phyloP scores from a whole-genome alignment of 495 filamentous ascomycete genomes.

The Talaromyces liani region DNA sequence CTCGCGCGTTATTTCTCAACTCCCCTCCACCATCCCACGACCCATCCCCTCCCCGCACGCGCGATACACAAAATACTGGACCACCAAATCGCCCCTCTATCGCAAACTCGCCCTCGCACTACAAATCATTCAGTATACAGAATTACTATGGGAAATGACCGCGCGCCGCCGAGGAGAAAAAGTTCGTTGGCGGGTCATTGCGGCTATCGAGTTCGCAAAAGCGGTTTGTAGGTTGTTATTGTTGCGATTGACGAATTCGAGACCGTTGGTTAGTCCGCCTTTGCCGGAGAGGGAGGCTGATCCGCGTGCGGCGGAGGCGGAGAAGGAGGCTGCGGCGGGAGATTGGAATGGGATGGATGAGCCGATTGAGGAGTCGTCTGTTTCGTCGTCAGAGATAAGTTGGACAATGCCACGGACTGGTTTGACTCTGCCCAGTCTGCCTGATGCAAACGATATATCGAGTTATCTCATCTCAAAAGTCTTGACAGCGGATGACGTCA shows the following conservation, averaged over 20 bases:
- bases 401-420: constrained; percentile 98
- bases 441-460: constrained; percentile 69
- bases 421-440: constrained; percentile 71
- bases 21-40: constrained; percentile 34
- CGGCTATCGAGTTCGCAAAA: constrained; percentile 79
- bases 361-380: constrained; percentile 26
- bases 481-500: constrained; percentile 92
- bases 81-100: constrained; percentile 65
- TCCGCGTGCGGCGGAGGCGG: constrained; percentile 51
- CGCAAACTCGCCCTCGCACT: constrained; percentile 68
- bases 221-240: constrained; percentile 79
- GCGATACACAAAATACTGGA: constrained; percentile 90
- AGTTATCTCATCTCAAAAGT: constrained; percentile 86
- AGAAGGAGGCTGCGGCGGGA: constrained; percentile 25
- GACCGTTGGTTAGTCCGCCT: constrained; percentile 77
- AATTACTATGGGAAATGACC: constrained; percentile 78
- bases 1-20: constrained; percentile 48
- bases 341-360: constrained; percentile 44
- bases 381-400: constrained; percentile 31
- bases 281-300: constrained; percentile 79
- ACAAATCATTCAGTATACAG: constrained; percentile 87
- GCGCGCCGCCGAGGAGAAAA: constrained; percentile 81
- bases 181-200: constrained; percentile 81
- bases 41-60: constrained; percentile 65
- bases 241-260: constrained; percentile 72